phyloP scores from a whole-genome alignment of 768 basidiomycete genomes.

The Lactarius sp. region DNA sequence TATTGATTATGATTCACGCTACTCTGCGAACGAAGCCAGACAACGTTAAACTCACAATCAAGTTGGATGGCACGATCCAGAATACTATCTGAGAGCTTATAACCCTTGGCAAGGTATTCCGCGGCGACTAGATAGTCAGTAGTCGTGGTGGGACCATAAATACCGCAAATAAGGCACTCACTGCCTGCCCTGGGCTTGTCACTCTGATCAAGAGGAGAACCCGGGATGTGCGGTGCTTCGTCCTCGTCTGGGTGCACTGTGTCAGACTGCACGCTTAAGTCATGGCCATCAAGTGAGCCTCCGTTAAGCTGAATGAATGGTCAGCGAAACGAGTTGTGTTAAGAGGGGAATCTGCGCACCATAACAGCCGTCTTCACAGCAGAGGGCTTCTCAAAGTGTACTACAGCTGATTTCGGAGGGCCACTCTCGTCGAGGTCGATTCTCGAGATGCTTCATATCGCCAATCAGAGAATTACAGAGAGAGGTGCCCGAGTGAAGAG shows the following conservation, averaged over 20 bases:
- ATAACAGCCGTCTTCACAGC: conserved; percentile 86
- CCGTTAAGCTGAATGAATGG: conserved; percentile 52
- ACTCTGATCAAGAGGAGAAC: conserved; percentile 59
- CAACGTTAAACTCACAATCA: conserved; percentile 44
- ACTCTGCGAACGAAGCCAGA: neutral
- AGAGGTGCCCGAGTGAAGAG: neutral
- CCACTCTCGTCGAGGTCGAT: conserved; percentile 51
- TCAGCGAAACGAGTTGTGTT: neutral
- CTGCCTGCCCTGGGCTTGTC: conserved; percentile 91
- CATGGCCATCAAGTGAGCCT: conserved; percentile 67
- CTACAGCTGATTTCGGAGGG: conserved; percentile 49
- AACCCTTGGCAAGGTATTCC: conserved; percentile 91
- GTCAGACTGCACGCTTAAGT: conserved; percentile 68
- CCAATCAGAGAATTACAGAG: conserved; percentile 10
- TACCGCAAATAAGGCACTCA: conserved; percentile 34
- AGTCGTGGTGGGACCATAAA: neutral
- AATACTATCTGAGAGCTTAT: conserved; percentile 71
- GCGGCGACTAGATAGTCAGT: conserved; percentile 59
- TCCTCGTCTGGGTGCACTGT: conserved; percentile 52
- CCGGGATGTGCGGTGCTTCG: conserved; percentile 36
- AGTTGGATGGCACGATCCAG: conserved; percentile 76
- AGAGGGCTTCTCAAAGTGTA: conserved; percentile 78
- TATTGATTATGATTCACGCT: conserved; percentile 28
- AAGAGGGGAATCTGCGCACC: conserved; percentile 35
- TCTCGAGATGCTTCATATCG: conserved; percentile 50